Conservation (phyloP, 2,329 filamentous ascomycete species). For the Venturia nashicola region DNA sequence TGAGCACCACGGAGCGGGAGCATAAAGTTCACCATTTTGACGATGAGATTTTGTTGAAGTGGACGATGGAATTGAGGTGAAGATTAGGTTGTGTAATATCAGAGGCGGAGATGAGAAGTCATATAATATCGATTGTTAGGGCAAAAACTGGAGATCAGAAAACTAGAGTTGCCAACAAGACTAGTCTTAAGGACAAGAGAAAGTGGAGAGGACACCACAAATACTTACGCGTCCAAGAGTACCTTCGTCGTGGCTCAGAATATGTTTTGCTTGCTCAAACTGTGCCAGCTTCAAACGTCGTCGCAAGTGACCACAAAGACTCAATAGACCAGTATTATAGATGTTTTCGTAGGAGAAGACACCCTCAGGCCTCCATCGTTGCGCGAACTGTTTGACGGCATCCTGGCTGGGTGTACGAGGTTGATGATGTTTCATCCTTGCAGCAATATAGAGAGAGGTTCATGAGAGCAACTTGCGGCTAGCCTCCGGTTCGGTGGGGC, state of each 20-base stretch:
- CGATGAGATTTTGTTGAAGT: neutral
- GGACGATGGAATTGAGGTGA: neutral
- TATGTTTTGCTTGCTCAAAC: conserved; percentile 2
- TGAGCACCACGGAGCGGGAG: conserved; percentile 56
- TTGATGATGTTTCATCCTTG: conserved; percentile 1
- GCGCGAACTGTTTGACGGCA: conserved; percentile 1
- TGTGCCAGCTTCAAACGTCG: conserved; percentile 2
- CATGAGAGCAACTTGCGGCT: neutral
- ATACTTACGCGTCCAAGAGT: neutral
- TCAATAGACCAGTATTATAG: neutral
- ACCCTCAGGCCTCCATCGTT: neutral
- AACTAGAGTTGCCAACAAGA: conserved; percentile 1
- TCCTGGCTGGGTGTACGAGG: neutral
- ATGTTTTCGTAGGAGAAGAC: neutral
- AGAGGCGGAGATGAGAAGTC: neutral
- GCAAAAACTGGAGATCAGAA: neutral
- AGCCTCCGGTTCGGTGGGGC: neutral
- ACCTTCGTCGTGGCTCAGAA: neutral
- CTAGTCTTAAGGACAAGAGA: neutral
- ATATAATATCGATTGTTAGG: neutral
- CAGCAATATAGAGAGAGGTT: neutral
- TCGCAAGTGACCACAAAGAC: neutral
- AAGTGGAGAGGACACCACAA: neutral
- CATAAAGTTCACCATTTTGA: conserved; percentile 17
- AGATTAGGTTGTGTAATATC: neutral